Conservation (phyloP, 169 alveolate species). For the Plasmodium fragile region DNA sequence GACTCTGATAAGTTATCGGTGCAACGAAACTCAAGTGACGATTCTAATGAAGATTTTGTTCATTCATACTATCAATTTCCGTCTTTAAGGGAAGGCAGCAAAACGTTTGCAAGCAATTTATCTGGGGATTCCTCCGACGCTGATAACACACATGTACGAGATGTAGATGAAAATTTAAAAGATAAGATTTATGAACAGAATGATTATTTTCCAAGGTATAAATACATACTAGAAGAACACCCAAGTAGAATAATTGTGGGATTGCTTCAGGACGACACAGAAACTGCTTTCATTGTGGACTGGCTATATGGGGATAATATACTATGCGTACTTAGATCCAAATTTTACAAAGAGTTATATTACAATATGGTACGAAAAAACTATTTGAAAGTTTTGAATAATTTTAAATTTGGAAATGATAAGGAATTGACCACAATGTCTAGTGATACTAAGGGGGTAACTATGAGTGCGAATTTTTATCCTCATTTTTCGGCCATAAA, state of each 20-base stretch:
- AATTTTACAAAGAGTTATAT: neutral
- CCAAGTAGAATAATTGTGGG: constrained; percentile 23
- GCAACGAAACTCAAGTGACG: neutral
- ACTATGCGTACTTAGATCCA: constrained; percentile 24
- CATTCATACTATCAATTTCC: neutral
- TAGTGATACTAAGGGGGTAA: constrained; percentile 5
- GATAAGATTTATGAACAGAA: constrained; percentile 10
- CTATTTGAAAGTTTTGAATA: constrained; percentile 40
- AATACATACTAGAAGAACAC: neutral
- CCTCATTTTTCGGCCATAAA: constrained; percentile 49
- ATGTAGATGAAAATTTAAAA: constrained; percentile 8
- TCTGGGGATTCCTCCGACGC: neutral
- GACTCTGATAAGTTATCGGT: neutral
- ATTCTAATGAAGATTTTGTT: neutral
- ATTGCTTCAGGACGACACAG: neutral
- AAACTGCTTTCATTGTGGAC: constrained; percentile 24
- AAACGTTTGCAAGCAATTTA: neutral
- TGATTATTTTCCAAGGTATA: neutral
- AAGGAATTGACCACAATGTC: neutral
- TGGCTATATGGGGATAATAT: constrained; percentile 59
- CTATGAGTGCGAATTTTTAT: constrained; percentile 31
- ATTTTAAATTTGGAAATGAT: constrained; percentile 7
- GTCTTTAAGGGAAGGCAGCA: neutral
- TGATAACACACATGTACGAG: neutral
- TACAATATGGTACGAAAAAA: constrained; percentile 10